A percentile compares a stretch with the other conserved stretches of the same genome.
These are phyloP conservation scores for Russula abietina DNA, from an alignment of 768 basidiomycete genomes.

Conservation along the genomic window DNA sequence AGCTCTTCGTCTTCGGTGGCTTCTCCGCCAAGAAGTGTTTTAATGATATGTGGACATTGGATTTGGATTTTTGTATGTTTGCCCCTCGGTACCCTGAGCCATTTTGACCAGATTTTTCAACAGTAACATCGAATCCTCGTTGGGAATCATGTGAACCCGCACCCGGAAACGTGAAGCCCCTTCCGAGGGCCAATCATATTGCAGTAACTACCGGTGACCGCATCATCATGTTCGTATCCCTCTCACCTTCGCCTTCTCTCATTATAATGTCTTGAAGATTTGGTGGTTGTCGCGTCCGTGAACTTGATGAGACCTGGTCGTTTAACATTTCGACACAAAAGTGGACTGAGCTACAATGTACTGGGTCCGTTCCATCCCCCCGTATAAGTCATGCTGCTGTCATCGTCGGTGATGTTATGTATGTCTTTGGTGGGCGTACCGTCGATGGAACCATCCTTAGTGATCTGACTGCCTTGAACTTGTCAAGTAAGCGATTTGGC, in stretches of 20 bases:
- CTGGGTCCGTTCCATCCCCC: constrained; percentile 92
- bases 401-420: constrained; percentile 93
- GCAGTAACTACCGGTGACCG: no score
- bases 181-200: constrained; percentile 86
- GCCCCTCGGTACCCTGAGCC: constrained; percentile 22
- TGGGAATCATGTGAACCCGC: constrained; percentile 78
- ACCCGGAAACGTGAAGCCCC: constrained; percentile 53
- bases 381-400: constrained; percentile 95
- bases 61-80: constrained; percentile 82
- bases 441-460: constrained; percentile 94
- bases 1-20: constrained; percentile 93
- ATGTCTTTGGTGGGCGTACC: constrained; percentile 94
- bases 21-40: constrained; percentile 91
- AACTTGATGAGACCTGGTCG: constrained; percentile 98
- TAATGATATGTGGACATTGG: constrained; percentile 93
- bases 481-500: constrained; percentile 67
- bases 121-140: constrained; percentile 71
- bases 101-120: constrained; percentile 4
- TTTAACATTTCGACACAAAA: constrained; percentile 73
- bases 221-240: no score
- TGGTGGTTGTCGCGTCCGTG: constrained; percentile 93
- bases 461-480: constrained; percentile 94
- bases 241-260: no score
- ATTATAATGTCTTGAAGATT: constrained; percentile 30
- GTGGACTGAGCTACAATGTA: constrained; percentile 92